Percentiles rank a stretch among this genome's conserved stretches.
Conservation (phyloP, 129 eudicot genomes). For the Escallonia herrerae region DNA sequence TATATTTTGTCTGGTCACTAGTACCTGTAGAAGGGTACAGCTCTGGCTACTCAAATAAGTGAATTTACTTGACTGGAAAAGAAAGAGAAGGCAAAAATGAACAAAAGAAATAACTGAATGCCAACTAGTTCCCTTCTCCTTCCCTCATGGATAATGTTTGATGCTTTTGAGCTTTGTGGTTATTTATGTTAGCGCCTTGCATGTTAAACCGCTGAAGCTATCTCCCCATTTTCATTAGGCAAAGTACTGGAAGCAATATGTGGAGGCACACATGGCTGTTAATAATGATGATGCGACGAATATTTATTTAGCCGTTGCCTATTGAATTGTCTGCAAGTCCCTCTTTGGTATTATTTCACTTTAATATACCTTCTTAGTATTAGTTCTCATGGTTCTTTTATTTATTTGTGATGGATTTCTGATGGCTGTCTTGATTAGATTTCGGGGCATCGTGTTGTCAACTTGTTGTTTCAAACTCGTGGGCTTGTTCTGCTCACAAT, state of each 20-base stretch:
- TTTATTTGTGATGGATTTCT: too few species aligned
- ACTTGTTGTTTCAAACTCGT: too few species aligned
- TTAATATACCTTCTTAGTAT: too few species aligned
- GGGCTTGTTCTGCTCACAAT: too few species aligned
- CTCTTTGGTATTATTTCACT: constrained; percentile 64
- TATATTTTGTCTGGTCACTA: not conserved
- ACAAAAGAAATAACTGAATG: not conserved
- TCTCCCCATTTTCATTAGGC: constrained; percentile 36
- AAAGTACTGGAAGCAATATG: constrained; percentile 96
- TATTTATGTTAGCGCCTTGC: constrained; percentile 1
- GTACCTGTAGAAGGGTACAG: not conserved
- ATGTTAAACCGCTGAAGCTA: not conserved
- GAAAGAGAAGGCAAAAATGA: not conserved
- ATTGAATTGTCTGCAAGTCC: constrained; percentile 79
- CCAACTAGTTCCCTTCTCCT: not conserved
- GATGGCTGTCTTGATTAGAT: too few species aligned
- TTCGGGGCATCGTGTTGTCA: too few species aligned
- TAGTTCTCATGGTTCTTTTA: too few species aligned
- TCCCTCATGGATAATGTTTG: not conserved
- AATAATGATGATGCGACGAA: constrained; percentile 85
- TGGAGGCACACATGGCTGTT: constrained; percentile 88
- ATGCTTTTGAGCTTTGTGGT: not conserved
- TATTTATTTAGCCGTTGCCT: constrained; percentile 91
- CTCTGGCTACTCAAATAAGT: not conserved
- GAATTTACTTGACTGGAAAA: not conserved